These are phyloP conservation scores for Rhododendron vialii DNA, from an alignment of 148 eudicot species.

Conservation along the genomic window DNA sequence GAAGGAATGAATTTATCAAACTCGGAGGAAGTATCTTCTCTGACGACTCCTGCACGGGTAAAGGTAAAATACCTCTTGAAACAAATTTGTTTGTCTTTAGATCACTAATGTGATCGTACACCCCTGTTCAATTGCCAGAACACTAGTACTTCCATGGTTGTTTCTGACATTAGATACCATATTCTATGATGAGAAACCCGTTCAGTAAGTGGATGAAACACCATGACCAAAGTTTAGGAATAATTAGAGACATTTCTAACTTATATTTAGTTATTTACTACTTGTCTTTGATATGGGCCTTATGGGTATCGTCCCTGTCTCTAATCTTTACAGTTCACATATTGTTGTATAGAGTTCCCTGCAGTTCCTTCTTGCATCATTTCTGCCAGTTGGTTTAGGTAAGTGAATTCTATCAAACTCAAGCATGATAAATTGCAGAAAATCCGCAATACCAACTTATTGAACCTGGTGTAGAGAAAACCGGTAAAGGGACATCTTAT, in stretches of 20 bases:
- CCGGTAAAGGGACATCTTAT: not conserved
- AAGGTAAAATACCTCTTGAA: conserved; percentile 43
- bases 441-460: not conserved
- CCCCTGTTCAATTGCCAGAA: not conserved
- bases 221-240: not conserved
- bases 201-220: not conserved
- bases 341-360: not conserved
- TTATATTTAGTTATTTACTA: not conserved
- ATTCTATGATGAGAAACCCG: not conserved
- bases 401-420: not conserved
- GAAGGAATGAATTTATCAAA: conserved; percentile 64
- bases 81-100: not conserved
- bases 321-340: not conserved
- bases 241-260: not conserved
- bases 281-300: not conserved
- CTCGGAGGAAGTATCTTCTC: conserved; percentile 22
- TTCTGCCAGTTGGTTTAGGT: not conserved
- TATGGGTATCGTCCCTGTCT: not conserved
- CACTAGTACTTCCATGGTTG: not conserved
- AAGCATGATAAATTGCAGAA: not conserved
- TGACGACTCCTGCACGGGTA: conserved; percentile 32
- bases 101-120: not conserved
- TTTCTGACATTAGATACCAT: not conserved
- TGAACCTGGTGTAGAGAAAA: not conserved
- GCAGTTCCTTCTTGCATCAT: not conserved